Evolutionary conservation across 768 basidiomycete genomes (phyloP).

Genomic region (Lactarius sanguifluus): DNA sequence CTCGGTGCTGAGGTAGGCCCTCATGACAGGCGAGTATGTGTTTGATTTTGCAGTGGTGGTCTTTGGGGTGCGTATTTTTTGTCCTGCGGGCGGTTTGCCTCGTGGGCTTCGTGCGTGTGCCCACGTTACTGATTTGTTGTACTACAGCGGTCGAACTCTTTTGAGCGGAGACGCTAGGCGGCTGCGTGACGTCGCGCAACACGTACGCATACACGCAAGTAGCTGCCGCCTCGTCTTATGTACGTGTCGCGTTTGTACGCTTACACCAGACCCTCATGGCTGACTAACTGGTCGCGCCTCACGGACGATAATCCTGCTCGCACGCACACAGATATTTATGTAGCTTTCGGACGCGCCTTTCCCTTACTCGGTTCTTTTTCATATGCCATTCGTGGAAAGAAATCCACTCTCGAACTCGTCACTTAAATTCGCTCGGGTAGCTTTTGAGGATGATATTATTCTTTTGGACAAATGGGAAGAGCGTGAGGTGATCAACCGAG

Average conservation of each 20-base stretch:
- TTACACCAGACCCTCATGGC: background rate
- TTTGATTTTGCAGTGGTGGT: conserved; percentile 87
- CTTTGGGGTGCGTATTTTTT: conserved; percentile 59
- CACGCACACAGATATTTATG: background rate
- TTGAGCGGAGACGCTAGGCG: conserved; percentile 55
- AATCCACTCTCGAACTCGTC: background rate
- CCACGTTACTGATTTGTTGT: background rate
- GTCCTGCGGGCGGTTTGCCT: background rate
- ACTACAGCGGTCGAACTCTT: conserved; percentile 65
- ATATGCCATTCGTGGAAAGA: background rate
- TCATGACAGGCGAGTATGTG: conserved; percentile 68
- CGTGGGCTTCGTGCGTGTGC: conserved; percentile 9
- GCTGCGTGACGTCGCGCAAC: background rate
- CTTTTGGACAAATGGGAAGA: background rate
- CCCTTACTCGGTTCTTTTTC: background rate
- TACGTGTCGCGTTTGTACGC: background rate
- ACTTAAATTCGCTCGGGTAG: background rate
- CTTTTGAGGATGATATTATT: background rate
- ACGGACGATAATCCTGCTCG: background rate
- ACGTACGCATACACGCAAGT: background rate
- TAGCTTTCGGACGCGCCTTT: conserved; percentile 6
- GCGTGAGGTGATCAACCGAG: conserved; percentile 57
- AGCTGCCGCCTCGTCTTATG: background rate
- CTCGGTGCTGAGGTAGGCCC: conserved; percentile 19
- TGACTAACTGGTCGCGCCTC: background rate